Base-by-base conservation (phyloP, 768 basidiomycete species). In the Lactifluus hygrophoroides region DNA sequence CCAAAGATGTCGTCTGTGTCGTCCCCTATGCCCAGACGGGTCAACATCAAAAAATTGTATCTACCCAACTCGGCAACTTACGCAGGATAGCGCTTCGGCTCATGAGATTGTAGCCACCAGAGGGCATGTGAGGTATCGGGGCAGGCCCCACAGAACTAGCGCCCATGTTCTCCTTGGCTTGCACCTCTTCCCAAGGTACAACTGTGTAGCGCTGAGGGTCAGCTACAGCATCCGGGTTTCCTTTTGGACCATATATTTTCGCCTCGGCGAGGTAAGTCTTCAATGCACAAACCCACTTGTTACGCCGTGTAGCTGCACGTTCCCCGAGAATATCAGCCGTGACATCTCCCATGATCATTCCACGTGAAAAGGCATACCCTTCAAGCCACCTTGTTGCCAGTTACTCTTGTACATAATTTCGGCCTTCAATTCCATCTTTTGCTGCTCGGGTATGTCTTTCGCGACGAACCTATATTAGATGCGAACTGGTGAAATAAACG, bases 381-480 rank as follows among this genome's bases (percentile, higher is more conserved):
- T 88, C 9, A 89, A 72, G 2, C 84, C 82, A 19, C 82, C 84
- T 65, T 88, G 85, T 68, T 94, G 91, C 73, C 82, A 84, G 68
- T 93, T 94, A 64, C 83, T 83, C 75, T 90, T 92, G 76, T 90
- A 94, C 72, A 85, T 90, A 74, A 94, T 94, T 67, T 88, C 84
- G 42, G 86, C 86, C 57, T 79, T 79, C 21, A 92, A 76, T 0
- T 79, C 79, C 79, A 94, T 81, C 70, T 85, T 90, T 57, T 77
- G 77, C 68, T 94, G 92, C 6, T 80, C 87, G 21, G 89, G 86
- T 65, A 91, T 85, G 68, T 91, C 90, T 82, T 59, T 69, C 58
- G 48, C 61, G 46, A 42, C 14, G 19, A 16, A 19, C 35, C 70
- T 19, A 46, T 21, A 38, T 43, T 16, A 54, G 35, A 52, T 28